Conservation (phyloP, 177 flowering plant genomes). For the Vitis hybrid region DNA sequence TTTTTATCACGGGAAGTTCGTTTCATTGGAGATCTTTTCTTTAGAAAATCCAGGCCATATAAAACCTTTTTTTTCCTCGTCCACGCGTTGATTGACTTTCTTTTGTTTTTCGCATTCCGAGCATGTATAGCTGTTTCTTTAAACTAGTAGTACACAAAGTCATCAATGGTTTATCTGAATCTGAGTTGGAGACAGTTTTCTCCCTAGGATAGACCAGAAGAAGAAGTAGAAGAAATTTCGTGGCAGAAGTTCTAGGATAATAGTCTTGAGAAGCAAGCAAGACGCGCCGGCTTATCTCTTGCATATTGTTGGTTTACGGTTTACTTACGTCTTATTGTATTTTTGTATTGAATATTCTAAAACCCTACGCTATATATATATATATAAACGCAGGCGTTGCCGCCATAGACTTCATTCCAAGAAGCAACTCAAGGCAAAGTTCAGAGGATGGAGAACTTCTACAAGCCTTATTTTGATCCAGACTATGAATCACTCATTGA, state of each 20-base stretch:
- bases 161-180: too few relatives aligned
- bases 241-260: not conserved
- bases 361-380: not conserved
- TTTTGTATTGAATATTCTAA: not conserved
- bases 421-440: not conserved
- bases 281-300: slow-evolving; percentile 11
- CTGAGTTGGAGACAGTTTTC: not conserved
- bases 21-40: too few relatives aligned
- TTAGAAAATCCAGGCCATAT: too few relatives aligned
- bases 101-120: too few relatives aligned
- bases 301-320: not conserved
- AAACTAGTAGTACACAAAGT: too few relatives aligned
- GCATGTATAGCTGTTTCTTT: too few relatives aligned
- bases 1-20: too few relatives aligned
- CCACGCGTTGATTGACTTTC: too few relatives aligned
- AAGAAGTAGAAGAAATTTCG: not conserved
- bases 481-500: slow-evolving; percentile 69
- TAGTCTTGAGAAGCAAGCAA: not conserved
- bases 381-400: not conserved
- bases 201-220: not conserved
- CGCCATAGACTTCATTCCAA: not conserved
- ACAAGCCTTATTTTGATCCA: slow-evolving; percentile 68
- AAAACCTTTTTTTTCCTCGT: too few relatives aligned
- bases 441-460: slow-evolving; percentile 41
- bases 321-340: not conserved